Evolutionary conservation across 331 rosid genomes (phyloP), one percentile per base, ranked within the genome.

Genomic region (Spiraea crenata): DNA sequence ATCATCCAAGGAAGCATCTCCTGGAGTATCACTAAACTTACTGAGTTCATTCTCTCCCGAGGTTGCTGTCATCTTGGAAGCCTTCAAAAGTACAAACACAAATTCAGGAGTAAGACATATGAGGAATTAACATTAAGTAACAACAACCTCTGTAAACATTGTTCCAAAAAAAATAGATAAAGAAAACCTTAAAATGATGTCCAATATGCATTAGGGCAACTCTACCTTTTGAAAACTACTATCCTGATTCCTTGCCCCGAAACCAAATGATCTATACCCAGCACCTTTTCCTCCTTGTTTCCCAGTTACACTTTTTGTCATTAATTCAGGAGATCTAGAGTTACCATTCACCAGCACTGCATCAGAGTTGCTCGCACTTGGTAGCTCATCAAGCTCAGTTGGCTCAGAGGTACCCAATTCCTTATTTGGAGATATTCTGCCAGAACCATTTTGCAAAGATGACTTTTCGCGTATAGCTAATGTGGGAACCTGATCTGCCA

Each of bases 1-100:
- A 86, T 95, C 99, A 73, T 95, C 98, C 80, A 95, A 84, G 74
- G 87, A 91, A 14, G 98, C 96, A 88, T 95, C 99, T 78, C 99
- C 97, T 37, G 99, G 99, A 72, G 96, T 88, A 80, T 95, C 99
- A 74, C 98, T 95, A 81, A 95, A 95, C 74, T 87, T 87, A 84
- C 98, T 95, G 61, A 95, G 82, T 78, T 86, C 99, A 86, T 89
- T 84, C 62, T 90, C 98, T 72, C 85, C 98, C 65, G 70, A 51
- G 61, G 82, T 41, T 73, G 72, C 72, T 45, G 92, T 82, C 73
- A 82, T 79, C 85, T 91, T 95, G 57, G 82, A 64, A 71, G 84
- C 88, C 99, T 91, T 84, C 80, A 82, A 79, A 87, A 67, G 65
- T 44, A 80, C 77, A 72, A 69, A 81, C 37, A 72, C 65, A 71